Conservation (phyloP, 2,329 filamentous ascomycete genomes). For the Fusarium ramigenum region DNA sequence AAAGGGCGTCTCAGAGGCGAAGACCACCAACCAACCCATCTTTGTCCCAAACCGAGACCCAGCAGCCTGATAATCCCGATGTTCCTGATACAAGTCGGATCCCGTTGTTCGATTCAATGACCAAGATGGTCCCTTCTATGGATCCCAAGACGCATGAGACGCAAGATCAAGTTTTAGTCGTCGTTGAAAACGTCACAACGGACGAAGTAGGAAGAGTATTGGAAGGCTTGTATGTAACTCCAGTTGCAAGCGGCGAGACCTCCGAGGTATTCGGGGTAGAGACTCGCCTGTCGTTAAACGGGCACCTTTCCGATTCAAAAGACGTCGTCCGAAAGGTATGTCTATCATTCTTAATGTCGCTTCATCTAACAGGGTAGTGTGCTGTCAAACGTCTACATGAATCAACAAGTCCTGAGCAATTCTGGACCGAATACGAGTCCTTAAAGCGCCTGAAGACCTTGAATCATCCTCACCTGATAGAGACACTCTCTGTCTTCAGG, state of each 20-base stretch:
- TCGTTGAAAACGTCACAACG: rapidly evolving
- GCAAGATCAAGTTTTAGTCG: rapidly evolving
- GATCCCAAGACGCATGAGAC: rapidly evolving
- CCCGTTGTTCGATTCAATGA: background rate
- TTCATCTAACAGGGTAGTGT: background rate
- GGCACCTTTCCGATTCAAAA: rapidly evolving
- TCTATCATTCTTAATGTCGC: rapidly evolving
- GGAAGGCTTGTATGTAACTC: background rate
- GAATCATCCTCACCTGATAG: background rate
- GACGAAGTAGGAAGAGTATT: rapidly evolving
- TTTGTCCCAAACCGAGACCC: rapidly evolving
- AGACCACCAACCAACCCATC: background rate
- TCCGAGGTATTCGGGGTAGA: background rate
- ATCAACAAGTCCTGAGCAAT: rapidly evolving
- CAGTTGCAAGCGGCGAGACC: rapidly evolving
- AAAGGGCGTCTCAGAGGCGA: no score
- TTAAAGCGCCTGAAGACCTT: background rate
- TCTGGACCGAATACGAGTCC: background rate
- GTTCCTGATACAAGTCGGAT: background rate
- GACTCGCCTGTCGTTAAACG: rapidly evolving
- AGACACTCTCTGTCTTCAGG: background rate
- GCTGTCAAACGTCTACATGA: background rate
- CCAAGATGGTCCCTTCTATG: rapidly evolving
- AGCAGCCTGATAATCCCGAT: rapidly evolving
- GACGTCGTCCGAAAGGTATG: background rate